Evolutionary conservation across 2,329 filamentous ascomycete genomes (phyloP), one percentile per base, ranked within the genome.

Genomic region (Bipolaris sorokiniana): DNA sequence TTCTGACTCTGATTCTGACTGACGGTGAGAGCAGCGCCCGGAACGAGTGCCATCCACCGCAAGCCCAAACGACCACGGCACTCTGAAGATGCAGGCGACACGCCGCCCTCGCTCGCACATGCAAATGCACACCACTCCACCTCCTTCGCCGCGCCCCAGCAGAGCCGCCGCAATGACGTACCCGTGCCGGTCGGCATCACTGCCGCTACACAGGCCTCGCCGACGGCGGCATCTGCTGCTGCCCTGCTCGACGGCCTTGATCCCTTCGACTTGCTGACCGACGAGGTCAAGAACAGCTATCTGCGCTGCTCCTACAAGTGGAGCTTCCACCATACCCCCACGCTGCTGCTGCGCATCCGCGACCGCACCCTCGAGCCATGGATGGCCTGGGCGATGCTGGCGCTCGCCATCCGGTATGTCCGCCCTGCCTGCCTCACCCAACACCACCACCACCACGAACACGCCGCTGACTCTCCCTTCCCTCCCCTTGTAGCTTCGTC

Each of bases 331-430:
- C 76, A 78, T 52, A 77, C 71, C 5, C 76, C 76, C 3, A 77
- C 75, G 48, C 63, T 77, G 64, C 63, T 78, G 65, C 54, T 71
- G 63, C 64, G 69, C 18, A 76, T 78, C 28, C 73, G 73, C 45
- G 75, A 77, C 51, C 65, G 72, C 52, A 74, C 73, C 16, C 64
- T 78, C 13, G 76, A 77, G 65, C 61, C 53, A 40, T 76, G 75
- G 69, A 69, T 78, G 59, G 74, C 64, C n/a, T 78, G 76, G 76
- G 75, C 76, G n/a, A 74, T 78, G n/a, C 68, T 78, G 41, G 76
- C 76, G 20, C 68, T 77, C 52, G 73, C 76, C 41, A 75, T 77
- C 38, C 62, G 76, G 75, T 77, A 70, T 45, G 62, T 42, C 10
- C 13, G 18, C 22, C n/a, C 28, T 11, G 26, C 23, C 23, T 26